phyloP scores from a whole-genome alignment of 176 grass and related monocot genomes.

The Aegilops tauschii region DNA sequence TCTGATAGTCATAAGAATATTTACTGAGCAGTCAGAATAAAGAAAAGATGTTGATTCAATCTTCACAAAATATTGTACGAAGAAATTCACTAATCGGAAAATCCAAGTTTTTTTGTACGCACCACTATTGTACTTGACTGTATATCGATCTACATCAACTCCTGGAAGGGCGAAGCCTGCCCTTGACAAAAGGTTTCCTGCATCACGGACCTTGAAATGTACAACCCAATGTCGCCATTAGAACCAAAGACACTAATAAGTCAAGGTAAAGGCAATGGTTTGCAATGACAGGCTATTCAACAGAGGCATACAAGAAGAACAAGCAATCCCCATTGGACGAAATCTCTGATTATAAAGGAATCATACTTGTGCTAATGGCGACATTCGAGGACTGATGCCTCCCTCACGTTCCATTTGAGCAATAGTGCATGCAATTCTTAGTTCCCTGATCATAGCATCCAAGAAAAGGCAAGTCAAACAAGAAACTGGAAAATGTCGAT shows the following conservation, averaged over 20 bases:
- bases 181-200: slow-evolving; percentile 90
- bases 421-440: slow-evolving; percentile 91
- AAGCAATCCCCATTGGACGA: background rate
- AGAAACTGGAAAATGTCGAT: slow-evolving; percentile 21
- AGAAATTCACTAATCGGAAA: background rate
- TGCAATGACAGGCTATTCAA: background rate
- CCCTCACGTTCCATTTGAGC: slow-evolving; percentile 99
- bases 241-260: background rate
- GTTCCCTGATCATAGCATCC: slow-evolving; percentile 60
- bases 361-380: slow-evolving; percentile 90
- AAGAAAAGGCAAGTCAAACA: slow-evolving; percentile 7
- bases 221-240: slow-evolving; percentile 10
- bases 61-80: slow-evolving; percentile 6
- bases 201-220: slow-evolving; percentile 81
- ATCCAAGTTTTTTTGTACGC: slow-evolving; percentile 17
- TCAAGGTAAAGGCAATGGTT: background rate
- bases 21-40: background rate
- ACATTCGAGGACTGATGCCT: slow-evolving; percentile 86
- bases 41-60: slow-evolving; percentile 7
- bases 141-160: slow-evolving; percentile 93
- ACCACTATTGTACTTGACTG: slow-evolving; percentile 88
- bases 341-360: slow-evolving; percentile 11
- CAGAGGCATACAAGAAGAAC: slow-evolving; percentile 1
- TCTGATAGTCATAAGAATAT: slow-evolving; percentile 12
- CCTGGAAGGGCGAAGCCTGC: slow-evolving; percentile 84